Evolutionary conservation across 257 asterid species (phyloP).

Genomic region (Solanum habrochaites): DNA sequence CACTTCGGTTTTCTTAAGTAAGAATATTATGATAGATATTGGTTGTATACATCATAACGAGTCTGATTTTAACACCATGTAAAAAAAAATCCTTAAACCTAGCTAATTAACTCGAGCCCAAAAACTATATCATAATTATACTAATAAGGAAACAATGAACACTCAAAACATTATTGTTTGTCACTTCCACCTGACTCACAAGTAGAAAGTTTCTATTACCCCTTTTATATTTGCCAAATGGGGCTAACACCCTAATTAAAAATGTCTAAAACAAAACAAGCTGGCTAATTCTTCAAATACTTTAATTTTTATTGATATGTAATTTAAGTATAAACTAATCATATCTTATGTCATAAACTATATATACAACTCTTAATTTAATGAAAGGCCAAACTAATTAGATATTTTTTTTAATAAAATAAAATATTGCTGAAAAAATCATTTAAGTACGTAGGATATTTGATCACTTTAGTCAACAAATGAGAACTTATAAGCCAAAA

Average conservation of each 20-base stretch:
- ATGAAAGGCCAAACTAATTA: not conserved
- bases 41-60: not conserved
- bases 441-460: not conserved
- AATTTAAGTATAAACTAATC: not conserved
- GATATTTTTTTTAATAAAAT: not conserved
- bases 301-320: not conserved
- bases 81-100: not conserved
- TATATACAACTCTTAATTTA: not conserved
- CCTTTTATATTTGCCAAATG: not conserved
- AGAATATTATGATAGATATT: not conserved
- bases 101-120: not conserved
- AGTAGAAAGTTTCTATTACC: not conserved
- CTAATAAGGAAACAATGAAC: not conserved
- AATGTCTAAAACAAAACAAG: not conserved
- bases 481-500: constrained; percentile 17
- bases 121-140: not conserved
- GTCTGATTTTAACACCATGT: not conserved
- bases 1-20: not conserved
- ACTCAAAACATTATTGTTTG: not conserved
- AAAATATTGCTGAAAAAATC: not conserved
- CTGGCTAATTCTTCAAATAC: not conserved
- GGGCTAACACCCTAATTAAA: not conserved
- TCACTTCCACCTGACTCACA: not conserved
- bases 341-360: not conserved
- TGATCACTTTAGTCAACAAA: constrained; percentile 20